These are phyloP conservation scores for Saitozyma podzolica DNA, from an alignment of 768 basidiomycete species.

Conservation along the genomic window DNA sequence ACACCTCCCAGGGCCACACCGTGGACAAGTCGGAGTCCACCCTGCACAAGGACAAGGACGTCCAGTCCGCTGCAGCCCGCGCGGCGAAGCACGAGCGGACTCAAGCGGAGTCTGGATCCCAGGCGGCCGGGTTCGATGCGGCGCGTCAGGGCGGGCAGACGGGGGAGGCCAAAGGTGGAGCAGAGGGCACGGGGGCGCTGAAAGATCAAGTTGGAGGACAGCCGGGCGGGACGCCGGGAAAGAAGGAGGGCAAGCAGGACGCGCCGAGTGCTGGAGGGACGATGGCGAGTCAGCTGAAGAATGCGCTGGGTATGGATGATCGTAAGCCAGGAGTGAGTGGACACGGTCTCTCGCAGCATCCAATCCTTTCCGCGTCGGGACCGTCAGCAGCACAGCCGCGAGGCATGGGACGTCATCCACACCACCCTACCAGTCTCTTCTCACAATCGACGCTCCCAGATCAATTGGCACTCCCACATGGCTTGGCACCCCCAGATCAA, in stretches of 20 bases:
- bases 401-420: too few species aligned
- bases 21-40: slow-evolving; percentile 31
- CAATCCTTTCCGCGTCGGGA: too few species aligned
- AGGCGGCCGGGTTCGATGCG: slow-evolving; percentile 37
- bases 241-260: slow-evolving; percentile 35
- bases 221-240: slow-evolving; percentile 22
- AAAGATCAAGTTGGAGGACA: slow-evolving; percentile 50
- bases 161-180: slow-evolving; percentile 21
- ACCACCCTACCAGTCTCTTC: too few species aligned
- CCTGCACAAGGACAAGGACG: slow-evolving; percentile 34
- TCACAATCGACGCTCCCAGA: too few species aligned
- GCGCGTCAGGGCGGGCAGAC: slow-evolving; percentile 31
- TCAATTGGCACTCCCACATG: too few species aligned
- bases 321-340: too few species aligned
- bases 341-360: too few species aligned
- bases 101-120: slow-evolving; percentile 14
- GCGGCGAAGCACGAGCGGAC: slow-evolving; percentile 24
- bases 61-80: slow-evolving; percentile 39
- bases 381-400: too few species aligned
- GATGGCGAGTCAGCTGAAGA: slow-evolving; percentile 19
- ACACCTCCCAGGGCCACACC: slow-evolving; percentile 40
- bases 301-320: slow-evolving; percentile 30
- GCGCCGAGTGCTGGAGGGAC: slow-evolving; percentile 22
- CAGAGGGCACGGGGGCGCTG: slow-evolving; percentile 24
- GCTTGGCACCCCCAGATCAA: too few species aligned